These are phyloP conservation scores for Kalanchoe fedtschenkoi DNA, from an alignment of 164 flowering plant genomes.

Conservation along the genomic window DNA sequence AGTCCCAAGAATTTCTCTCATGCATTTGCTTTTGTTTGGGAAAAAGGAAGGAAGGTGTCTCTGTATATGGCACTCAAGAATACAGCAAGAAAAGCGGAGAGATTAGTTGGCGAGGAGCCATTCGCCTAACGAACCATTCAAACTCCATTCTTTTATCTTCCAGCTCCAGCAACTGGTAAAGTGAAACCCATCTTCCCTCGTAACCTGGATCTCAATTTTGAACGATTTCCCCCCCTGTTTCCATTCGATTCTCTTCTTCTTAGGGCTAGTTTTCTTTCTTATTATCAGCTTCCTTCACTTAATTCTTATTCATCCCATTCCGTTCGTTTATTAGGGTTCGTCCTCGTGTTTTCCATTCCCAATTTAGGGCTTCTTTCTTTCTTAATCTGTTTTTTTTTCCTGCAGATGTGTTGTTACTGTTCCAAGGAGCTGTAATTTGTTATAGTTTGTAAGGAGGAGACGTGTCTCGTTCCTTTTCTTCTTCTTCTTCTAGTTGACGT, in stretches of 20 bases:
- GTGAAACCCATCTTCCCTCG: too few relatives aligned
- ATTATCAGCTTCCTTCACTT: neutral
- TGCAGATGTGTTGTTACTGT: too few relatives aligned
- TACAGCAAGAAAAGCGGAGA: neutral
- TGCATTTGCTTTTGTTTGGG: too few relatives aligned
- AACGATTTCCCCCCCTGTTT: too few relatives aligned
- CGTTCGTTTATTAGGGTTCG: neutral
- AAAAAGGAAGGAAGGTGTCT: neutral
- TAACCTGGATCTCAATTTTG: conserved; percentile 5
- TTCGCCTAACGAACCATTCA: conserved; percentile 41
- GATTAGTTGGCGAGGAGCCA: conserved; percentile 19
- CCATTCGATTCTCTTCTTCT: neutral
- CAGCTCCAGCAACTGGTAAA: neutral
- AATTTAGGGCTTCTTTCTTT: neutral
- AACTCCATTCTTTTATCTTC: conserved; percentile 37
- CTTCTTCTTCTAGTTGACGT: neutral
- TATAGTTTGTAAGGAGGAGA: neutral
- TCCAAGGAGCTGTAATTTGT: neutral
- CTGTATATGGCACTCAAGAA: too few relatives aligned
- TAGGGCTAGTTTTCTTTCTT: conserved; percentile 3
- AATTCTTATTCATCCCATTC: neutral
- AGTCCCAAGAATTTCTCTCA: too few relatives aligned
- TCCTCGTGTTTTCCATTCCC: neutral
- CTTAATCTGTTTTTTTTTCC: neutral
- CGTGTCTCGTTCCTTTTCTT: neutral